These are phyloP conservation scores for Pisolithus tinctorius DNA, from an alignment of 768 basidiomycete genomes.

Conservation along the genomic window DNA sequence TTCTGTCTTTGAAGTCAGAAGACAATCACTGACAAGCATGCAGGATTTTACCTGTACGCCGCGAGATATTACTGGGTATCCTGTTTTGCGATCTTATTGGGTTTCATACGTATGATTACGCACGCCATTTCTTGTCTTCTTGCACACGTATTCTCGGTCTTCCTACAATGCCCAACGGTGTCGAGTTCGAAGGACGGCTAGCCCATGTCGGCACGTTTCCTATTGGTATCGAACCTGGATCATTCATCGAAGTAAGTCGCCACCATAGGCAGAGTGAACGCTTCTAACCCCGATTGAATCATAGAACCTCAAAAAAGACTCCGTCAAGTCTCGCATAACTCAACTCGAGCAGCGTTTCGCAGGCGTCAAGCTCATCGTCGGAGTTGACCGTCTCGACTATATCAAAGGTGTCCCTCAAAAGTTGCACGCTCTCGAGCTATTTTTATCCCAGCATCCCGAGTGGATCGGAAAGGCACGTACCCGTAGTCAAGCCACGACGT, in stretches of 20 bases:
- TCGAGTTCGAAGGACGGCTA: slow-evolving; percentile 91
- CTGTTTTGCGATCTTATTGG: slow-evolving; percentile 96
- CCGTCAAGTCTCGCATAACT: slow-evolving; percentile 74
- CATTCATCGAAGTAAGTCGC: slow-evolving; percentile 70
- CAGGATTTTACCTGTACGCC: slow-evolving; percentile 93
- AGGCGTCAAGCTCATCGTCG: slow-evolving; percentile 95
- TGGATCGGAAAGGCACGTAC: slow-evolving; percentile 88
- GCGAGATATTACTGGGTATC: slow-evolving; percentile 95
- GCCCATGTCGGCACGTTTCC: slow-evolving; percentile 99
- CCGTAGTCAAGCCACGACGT: not conserved
- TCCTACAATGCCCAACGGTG: slow-evolving; percentile 96
- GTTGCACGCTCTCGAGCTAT: slow-evolving; percentile 91
- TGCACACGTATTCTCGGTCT: slow-evolving; percentile 94
- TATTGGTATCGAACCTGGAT: slow-evolving; percentile 93
- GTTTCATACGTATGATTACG: slow-evolving; percentile 99
- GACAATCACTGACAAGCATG: not conserved
- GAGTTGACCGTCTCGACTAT: slow-evolving; percentile 97
- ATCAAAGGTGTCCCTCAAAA: slow-evolving; percentile 99
- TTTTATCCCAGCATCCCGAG: slow-evolving; percentile 95
- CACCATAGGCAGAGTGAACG: not conserved
- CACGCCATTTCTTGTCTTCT: slow-evolving; percentile 97
- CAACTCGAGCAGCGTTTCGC: slow-evolving; percentile 86
- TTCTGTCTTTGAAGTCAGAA: slow-evolving; percentile 7
- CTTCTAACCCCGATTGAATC: slow-evolving; percentile 8
- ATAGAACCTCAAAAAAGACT: slow-evolving; percentile 71